phyloP scores from a whole-genome alignment of 345 rosid species.

The Lumnitzera racemosa region DNA sequence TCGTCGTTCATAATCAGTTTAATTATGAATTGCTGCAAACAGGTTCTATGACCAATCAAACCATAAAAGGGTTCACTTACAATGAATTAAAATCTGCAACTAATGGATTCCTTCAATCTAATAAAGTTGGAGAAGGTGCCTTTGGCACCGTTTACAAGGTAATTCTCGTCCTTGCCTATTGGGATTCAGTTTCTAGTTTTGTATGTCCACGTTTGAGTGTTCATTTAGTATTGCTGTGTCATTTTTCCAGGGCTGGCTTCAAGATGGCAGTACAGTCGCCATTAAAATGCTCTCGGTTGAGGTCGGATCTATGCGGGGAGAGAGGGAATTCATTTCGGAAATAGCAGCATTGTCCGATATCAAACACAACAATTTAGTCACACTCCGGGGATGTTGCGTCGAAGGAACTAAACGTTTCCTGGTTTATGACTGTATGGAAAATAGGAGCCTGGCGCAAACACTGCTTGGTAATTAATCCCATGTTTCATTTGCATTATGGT shows the following conservation, averaged over 20 bases:
- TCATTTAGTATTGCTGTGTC: not conserved
- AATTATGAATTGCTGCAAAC: not conserved
- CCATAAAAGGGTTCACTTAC: conserved; percentile 28
- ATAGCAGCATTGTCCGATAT: conserved; percentile 34
- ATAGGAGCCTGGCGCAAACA: conserved; percentile 37
- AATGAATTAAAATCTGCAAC: conserved; percentile 39
- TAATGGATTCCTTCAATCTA: conserved; percentile 26
- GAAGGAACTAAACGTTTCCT: conserved; percentile 39
- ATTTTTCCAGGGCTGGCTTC: conserved; percentile 29
- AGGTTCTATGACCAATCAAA: conserved; percentile 15
- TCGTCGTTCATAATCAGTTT: not conserved
- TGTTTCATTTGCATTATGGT: not conserved
- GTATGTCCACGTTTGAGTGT: not conserved
- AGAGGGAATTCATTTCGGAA: conserved; percentile 55
- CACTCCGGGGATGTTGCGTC: conserved; percentile 51
- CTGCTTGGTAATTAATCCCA: conserved; percentile 29
- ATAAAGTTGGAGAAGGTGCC: conserved; percentile 57
- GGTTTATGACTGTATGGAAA: conserved; percentile 57
- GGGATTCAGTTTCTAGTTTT: not conserved
- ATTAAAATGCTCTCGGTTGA: conserved; percentile 46
- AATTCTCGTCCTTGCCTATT: not conserved
- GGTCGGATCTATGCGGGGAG: conserved; percentile 48
- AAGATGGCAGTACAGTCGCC: conserved; percentile 33
- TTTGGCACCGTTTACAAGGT: conserved; percentile 60
- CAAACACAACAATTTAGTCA: conserved; percentile 47